phyloP scores from a whole-genome alignment of 2,329 filamentous ascomycete genomes.

The Alternaria tenuissima region DNA sequence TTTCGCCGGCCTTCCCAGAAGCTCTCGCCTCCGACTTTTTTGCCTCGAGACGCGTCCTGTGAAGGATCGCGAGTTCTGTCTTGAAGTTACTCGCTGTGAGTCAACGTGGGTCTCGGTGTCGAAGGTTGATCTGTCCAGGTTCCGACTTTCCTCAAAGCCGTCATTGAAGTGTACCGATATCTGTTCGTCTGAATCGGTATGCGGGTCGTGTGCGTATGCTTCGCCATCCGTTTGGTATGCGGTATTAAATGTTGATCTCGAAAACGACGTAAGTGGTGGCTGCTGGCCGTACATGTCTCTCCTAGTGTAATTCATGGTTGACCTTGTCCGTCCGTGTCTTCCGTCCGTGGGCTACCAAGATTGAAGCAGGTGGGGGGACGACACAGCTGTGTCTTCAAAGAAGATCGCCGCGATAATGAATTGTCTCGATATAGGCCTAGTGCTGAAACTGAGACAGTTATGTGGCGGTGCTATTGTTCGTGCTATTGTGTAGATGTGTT shows the following conservation, averaged over 20 bases:
- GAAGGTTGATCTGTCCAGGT: conserved; percentile 19
- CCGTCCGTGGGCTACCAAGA: conserved; percentile 5
- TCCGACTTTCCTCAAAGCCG: conserved; percentile 6
- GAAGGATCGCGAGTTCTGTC: conserved; percentile 45
- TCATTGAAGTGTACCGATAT: conserved; percentile 38
- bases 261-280: conserved; percentile 21
- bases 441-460: conserved; percentile 40
- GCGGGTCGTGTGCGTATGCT: not conserved
- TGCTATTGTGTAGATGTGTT: conserved; percentile 31
- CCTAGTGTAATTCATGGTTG: conserved; percentile 30
- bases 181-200: conserved; percentile 31
- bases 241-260: conserved; percentile 16
- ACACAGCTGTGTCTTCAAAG: conserved; percentile 8
- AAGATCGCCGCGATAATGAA: conserved; percentile 32
- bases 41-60: conserved; percentile 49
- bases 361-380: conserved; percentile 13
- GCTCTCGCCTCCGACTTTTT: conserved; percentile 69
- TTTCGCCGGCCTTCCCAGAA: conserved; percentile 64
- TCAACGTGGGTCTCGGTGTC: conserved; percentile 39
- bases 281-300: conserved; percentile 22
- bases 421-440: conserved; percentile 29
- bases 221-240: conserved; percentile 7
- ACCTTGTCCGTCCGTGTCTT: conserved; percentile 8
- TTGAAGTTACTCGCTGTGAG: conserved; percentile 38
- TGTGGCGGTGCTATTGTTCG: conserved; percentile 35